Base-by-base conservation (phyloP, 768 basidiomycete genomes). In the Boletales sp. region DNA sequence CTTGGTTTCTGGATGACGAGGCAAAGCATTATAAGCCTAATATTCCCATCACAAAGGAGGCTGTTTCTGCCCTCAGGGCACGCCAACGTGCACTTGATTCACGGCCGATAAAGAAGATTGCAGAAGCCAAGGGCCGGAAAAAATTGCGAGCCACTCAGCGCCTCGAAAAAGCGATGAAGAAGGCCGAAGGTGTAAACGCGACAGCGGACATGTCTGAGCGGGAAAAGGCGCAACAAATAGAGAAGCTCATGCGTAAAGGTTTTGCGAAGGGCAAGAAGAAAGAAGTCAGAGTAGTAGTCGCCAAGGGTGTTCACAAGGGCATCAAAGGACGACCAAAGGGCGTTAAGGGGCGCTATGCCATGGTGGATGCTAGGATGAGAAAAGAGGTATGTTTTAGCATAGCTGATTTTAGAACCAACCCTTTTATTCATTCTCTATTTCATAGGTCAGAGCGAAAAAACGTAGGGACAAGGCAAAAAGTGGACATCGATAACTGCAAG, bases 1-100 rank as follows among this genome's bases (percentile, higher is more conserved):
- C 84, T 0, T 99, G 96, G 96, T 98, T 99, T 78, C 75, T 98
- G 32, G 96, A 99, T 57, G 96, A 99, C 57, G 96, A 99, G 70
- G 71, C 83, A 13, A 93, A 93, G 60, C 78, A 87, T 65, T 96
- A 95, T 79, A 94, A 92, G 66, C 72, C 90, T 45, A 98, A 98
- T 66, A 76, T 98, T 41, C 96, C 96, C n/a, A 78, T 97, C 48
- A 97, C 94, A 1, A 98, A 95, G 68, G 96, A 98, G 66, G 96
- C 96, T 10, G 76, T 98, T 49, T 78, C 79, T 43, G 84, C 83
- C 10, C 76, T 99, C 30, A 84, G 89, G 30, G 90, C 88, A 18
- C 92, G 90, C 69, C 90, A 94, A 70, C 87, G 95, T 12, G 90
- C 93, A 13, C 75, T 99, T 43, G 94, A 99, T 65, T 93, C 95